These are phyloP conservation scores for Oryza meridionalis DNA, from an alignment of 176 grass and related monocot genomes.

Conservation along the genomic window DNA sequence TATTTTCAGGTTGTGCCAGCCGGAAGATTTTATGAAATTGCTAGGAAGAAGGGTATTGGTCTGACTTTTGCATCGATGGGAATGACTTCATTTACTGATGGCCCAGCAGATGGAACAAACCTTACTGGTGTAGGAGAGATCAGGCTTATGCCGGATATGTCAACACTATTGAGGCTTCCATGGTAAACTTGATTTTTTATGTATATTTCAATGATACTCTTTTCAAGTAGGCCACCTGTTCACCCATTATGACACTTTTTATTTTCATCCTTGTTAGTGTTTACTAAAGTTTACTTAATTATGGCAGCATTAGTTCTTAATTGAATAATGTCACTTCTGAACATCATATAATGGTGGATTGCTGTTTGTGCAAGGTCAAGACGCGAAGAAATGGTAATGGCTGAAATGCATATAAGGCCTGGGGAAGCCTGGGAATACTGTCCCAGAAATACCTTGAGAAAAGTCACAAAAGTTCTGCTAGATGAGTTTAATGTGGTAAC, in stretches of 20 bases:
- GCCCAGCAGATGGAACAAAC: constrained; percentile 79
- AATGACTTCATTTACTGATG: constrained; percentile 82
- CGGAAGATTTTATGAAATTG: constrained; percentile 77
- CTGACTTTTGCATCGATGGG: constrained; percentile 81
- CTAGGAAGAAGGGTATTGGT: constrained; percentile 79
- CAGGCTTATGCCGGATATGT: constrained; percentile 83
- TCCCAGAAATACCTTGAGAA: constrained; percentile 77
- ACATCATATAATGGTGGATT: constrained; percentile 34
- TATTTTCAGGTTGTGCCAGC: constrained; percentile 81
- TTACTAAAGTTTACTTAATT: background rate
- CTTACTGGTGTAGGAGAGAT: constrained; percentile 93
- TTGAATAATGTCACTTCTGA: background rate
- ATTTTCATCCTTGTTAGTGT: background rate
- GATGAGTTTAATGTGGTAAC: constrained; percentile 93
- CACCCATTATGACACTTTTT: background rate
- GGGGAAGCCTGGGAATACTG: constrained; percentile 92
- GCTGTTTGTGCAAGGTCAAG: constrained; percentile 58
- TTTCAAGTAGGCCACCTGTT: background rate
- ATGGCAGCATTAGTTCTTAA: background rate
- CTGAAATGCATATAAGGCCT: constrained; percentile 89
- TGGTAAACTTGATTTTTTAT: constrained; percentile 66
- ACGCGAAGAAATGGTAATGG: constrained; percentile 91
- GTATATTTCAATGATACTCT: background rate
- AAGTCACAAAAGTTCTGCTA: constrained; percentile 68
- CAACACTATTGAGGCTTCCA: constrained; percentile 76